These are phyloP conservation scores for Fennellomyces sp. DNA, from an alignment of 371 early-diverging fungal species.

Conservation along the genomic window DNA sequence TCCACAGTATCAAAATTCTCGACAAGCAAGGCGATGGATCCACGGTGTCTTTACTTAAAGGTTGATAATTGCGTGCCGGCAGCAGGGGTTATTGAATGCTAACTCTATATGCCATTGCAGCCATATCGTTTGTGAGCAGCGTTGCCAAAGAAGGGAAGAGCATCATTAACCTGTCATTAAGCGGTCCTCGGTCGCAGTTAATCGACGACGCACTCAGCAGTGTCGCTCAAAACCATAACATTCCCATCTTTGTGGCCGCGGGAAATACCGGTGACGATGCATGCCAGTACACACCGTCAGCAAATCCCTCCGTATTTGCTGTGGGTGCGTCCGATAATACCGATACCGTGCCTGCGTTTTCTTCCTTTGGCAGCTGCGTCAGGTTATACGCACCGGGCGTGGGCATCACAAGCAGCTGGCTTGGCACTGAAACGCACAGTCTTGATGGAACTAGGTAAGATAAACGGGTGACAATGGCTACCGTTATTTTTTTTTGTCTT, in stretches of 20 bases:
- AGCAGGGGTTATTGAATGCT: too few relatives aligned
- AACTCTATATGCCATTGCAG: conserved; percentile 54
- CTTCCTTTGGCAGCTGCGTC: conserved; percentile 60
- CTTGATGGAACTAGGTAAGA: conserved; percentile 66
- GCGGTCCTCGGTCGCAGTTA: conserved; percentile 49
- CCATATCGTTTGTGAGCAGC: conserved; percentile 45
- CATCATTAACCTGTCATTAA: conserved; percentile 65
- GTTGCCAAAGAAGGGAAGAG: conserved; percentile 29
- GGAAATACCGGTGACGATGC: conserved; percentile 73
- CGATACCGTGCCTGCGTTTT: conserved; percentile 53
- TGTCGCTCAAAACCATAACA: conserved; percentile 40
- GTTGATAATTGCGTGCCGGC: too few relatives aligned
- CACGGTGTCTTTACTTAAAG: conserved; percentile 34
- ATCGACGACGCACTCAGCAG: conserved; percentile 43
- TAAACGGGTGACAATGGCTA: conserved; percentile 13
- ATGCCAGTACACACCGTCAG: conserved; percentile 72
- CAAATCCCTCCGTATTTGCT: conserved; percentile 62
- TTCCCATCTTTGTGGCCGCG: conserved; percentile 68
- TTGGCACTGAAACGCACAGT: conserved; percentile 30
- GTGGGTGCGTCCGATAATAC: conserved; percentile 63
- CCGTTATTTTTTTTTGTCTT: not conserved
- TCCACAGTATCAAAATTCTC: conserved; percentile 72
- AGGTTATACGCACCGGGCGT: conserved; percentile 59
- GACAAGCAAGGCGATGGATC: conserved; percentile 53
- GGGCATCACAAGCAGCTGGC: conserved; percentile 54